Evolutionary conservation across 2,329 filamentous ascomycete genomes (phyloP), one percentile per base, ranked within the genome.

Genomic region (Exserohilum turcica): DNA sequence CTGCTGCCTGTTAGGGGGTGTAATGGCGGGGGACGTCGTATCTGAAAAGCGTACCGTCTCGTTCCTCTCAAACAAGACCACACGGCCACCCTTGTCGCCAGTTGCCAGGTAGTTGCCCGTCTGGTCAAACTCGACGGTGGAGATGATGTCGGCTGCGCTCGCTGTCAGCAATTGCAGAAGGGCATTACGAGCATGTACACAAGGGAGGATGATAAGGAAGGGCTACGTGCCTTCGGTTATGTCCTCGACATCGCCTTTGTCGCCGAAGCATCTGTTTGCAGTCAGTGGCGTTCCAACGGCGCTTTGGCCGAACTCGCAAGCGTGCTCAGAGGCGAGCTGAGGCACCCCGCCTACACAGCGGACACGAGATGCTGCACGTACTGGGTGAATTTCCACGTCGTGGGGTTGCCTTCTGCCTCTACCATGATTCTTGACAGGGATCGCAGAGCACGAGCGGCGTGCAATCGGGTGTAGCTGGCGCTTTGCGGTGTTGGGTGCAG

Each of bases 311-410:
- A 18, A n/a, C 38, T 35, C 19, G 45, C 45, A 33, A 37, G 21
- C 28, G 38, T n/a, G 16, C 15, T 12, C 29, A 29, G 6, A 18
- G 29, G 10, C 35, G 32, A 31, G 24, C n/a, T 38, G 37, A 12
- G 29, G 36, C 24, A 44, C 21, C 18, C 19, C 12, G 5, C 1
- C 29, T 24, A 16, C 13, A 21, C 9, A 19, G 33, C 29, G 13
- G n/a, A 13, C n/a, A 19, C 7, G 56, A 18, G 15, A n/a, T 39
- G 18, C 18, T 21, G 43, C 49, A 70, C 91, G 79, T 90, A 96
- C 92, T 97, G 93, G 78, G 93, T 97, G 82, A 97, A 97, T 84
- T 97, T 97, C 93, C 93, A 97, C 80, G 92, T 97, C 76, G 92
- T 92, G 81, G 91, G 88, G 84, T 86, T 91, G 80, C 89, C 84